Evolutionary conservation across 306 rosid species (phyloP), one percentile per base, ranked within the genome.

Genomic region (Parietaria judaica): DNA sequence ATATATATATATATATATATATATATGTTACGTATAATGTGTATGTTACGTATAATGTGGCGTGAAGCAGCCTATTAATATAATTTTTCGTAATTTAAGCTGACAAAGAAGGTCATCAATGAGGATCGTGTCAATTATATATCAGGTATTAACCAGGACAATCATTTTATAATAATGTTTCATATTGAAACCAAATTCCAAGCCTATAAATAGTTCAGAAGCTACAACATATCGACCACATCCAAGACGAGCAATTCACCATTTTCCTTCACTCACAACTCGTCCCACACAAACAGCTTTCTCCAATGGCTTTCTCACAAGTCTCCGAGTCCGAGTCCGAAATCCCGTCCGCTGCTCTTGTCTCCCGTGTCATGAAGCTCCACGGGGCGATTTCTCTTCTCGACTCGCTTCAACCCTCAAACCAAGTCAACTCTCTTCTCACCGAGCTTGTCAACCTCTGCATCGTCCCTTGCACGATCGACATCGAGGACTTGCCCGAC

Each of bases 401-500:
- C 5, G 86, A 86, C 31, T 77, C 79, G 12, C 87, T 89, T 4
- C 66, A 58, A 38, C 88, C 91, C 17, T 86, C 86, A n/a, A 78
- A 81, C 45, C 80, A 86, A 81, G 88, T 83, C 63, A 86, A 89
- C 48, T 56, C 63, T 53, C 87, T 89, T 48, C 78, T 86, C 71
- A 79, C 80, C 17, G 67, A 83, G 62, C 71, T 89, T 0, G 96
- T 86, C 12, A 74, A 79, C 14, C 57, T 83, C 1, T 89, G 96
- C 70, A 81, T 44, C 37, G 80, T 66, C 16, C 91, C 95, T 35
- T 78, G 80, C 9, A 44, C 80, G 61, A 76, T 86, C 36, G 82
- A 89, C 53, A 64, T 89, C 49, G 59, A 46, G 11, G 48, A 67
- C 65, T 63, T 89, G 41, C 70, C 95, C 7, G 70, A 76, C 61